These are phyloP conservation scores for Calonectria montana DNA, from an alignment of 2,329 filamentous ascomycete species.

Conservation along the genomic window DNA sequence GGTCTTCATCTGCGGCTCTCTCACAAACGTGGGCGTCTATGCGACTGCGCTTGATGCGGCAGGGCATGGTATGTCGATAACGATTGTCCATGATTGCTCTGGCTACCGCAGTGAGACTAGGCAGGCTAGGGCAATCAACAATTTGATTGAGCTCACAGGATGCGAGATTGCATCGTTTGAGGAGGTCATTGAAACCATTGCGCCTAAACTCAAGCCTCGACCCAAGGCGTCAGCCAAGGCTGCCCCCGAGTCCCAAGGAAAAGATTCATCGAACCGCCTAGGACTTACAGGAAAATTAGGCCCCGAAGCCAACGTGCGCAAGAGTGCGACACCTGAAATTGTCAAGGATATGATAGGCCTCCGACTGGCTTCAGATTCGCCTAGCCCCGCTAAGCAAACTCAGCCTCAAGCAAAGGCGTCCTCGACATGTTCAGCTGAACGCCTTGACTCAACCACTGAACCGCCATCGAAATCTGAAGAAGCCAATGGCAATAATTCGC, in stretches of 20 bases:
- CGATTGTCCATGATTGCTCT: conserved; percentile 87
- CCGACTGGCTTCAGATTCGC: conserved; percentile 42
- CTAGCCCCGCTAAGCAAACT: conserved; percentile 32
- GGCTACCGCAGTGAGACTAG: conserved; percentile 79
- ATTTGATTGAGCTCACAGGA: conserved; percentile 80
- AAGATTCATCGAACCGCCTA: conserved; percentile 18
- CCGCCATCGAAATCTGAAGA: conserved; percentile 30
- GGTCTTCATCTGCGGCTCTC: conserved; percentile 86
- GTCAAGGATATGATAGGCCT: conserved; percentile 47
- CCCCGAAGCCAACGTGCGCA: conserved; percentile 23
- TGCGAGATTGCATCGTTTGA: conserved; percentile 72
- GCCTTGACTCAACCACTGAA: conserved; percentile 27
- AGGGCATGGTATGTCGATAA: conserved; percentile 87
- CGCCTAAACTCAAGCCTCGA: conserved; percentile 23
- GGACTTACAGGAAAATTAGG: conserved; percentile 24
- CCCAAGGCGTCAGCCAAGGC: not conserved
- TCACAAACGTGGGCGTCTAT: conserved; percentile 89
- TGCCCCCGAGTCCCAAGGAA: conserved; percentile 6
- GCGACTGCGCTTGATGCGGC: conserved; percentile 93
- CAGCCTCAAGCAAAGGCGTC: conserved; percentile 35
- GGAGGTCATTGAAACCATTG: conserved; percentile 61
- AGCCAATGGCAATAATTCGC: conserved; percentile 18
- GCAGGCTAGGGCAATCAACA: conserved; percentile 76
- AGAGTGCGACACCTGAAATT: conserved; percentile 44
- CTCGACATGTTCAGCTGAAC: conserved; percentile 31